These are phyloP conservation scores for Zasmidium angulare DNA, from an alignment of 2,329 filamentous ascomycete genomes.

Conservation along the genomic window DNA sequence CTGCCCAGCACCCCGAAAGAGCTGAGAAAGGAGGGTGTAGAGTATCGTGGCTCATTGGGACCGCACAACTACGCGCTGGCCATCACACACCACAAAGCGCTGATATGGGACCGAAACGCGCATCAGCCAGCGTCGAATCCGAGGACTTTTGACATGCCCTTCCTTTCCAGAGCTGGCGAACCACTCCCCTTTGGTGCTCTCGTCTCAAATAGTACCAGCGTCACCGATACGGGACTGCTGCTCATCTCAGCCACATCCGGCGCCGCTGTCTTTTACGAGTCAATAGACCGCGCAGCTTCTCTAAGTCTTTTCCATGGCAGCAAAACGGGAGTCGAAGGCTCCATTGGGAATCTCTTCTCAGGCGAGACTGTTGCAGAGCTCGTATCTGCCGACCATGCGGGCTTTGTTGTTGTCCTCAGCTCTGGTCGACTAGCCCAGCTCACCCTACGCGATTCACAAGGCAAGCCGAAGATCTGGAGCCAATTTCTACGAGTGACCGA, in stretches of 20 bases:
- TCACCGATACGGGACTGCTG: slow-evolving; percentile 81
- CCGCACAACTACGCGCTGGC: slow-evolving; percentile 58
- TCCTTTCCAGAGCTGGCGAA: slow-evolving; percentile 66
- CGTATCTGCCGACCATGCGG: slow-evolving; percentile 80
- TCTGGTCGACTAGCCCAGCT: slow-evolving; percentile 84
- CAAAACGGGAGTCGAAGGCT: slow-evolving; percentile 74
- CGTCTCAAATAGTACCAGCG: slow-evolving; percentile 73
- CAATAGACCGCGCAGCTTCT: slow-evolving; percentile 82
- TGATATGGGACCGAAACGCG: slow-evolving; percentile 83
- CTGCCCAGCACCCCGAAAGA: slow-evolving; percentile 78
- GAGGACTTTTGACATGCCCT: slow-evolving; percentile 76
- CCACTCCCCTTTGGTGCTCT: slow-evolving; percentile 80
- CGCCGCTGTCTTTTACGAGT: slow-evolving; percentile 92
- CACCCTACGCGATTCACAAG: slow-evolving; percentile 81
- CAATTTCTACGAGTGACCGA: slow-evolving; percentile 70
- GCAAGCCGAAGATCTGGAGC: slow-evolving; percentile 75
- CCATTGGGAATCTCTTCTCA: slow-evolving; percentile 69
- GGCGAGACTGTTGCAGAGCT: slow-evolving; percentile 77
- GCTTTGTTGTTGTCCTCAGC: slow-evolving; percentile 82
- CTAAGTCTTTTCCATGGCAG: slow-evolving; percentile 81
- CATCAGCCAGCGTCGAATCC: slow-evolving; percentile 68
- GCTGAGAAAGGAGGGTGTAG: slow-evolving; percentile 62
- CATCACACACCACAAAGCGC: slow-evolving; percentile 76
- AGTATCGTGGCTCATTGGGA: slow-evolving; percentile 46
- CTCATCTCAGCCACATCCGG: slow-evolving; percentile 81